phyloP scores from a whole-genome alignment of 176 grass and related monocot species.

The Cenchrus purpureus region DNA sequence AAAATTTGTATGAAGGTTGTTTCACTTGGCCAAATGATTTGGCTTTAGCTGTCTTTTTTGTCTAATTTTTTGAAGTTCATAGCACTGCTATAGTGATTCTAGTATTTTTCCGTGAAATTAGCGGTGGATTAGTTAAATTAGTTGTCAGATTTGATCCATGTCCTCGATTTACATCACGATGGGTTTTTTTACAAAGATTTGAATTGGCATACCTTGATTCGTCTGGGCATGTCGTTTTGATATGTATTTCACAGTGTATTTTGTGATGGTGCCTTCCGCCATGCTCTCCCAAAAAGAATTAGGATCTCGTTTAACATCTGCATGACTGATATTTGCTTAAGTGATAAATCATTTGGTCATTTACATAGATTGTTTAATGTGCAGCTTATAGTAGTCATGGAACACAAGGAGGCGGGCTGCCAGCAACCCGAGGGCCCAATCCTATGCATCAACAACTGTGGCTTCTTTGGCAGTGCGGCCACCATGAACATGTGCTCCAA shows the following conservation, averaged over 20 bases:
- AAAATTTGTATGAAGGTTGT: neutral
- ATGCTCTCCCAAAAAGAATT: conserved; percentile 15
- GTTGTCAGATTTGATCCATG: neutral
- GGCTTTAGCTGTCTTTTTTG: neutral
- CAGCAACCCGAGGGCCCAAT: conserved; percentile 88
- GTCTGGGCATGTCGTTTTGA: neutral
- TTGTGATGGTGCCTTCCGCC: neutral
- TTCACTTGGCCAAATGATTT: conserved; percentile 1
- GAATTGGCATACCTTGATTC: conserved; percentile 15
- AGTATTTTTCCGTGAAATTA: neutral
- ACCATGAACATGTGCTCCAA: conserved; percentile 99
- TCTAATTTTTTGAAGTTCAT: neutral
- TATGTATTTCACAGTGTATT: neutral
- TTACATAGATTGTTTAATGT: conserved; percentile 26
- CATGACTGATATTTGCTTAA: neutral
- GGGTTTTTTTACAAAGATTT: neutral
- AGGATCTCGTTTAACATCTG: conserved; percentile 28
- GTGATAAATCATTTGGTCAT: neutral
- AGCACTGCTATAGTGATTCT: neutral
- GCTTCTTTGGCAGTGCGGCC: conserved; percentile 87
- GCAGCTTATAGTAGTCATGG: conserved; percentile 63
- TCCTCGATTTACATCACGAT: conserved; percentile 16
- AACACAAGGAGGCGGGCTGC: conserved; percentile 93
- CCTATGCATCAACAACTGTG: conserved; percentile 95
- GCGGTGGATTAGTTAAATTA: neutral